Evolutionary conservation across 768 basidiomycete species (phyloP), one percentile per base, ranked within the genome.

Genomic region (Podaxis rugospora): DNA sequence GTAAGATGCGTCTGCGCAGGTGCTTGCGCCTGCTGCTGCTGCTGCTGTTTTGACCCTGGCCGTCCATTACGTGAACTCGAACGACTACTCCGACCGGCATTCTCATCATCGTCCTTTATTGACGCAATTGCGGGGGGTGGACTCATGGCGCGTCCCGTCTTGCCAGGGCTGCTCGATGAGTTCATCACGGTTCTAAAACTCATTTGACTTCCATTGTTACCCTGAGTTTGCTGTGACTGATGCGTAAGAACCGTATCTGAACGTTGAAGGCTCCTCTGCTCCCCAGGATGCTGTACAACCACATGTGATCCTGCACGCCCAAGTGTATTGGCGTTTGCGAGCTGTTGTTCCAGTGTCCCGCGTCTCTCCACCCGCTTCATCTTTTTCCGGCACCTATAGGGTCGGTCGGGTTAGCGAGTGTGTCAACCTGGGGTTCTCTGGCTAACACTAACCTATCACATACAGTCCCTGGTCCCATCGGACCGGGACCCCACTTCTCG

Each of bases 401-500:
- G 42, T 23, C 55, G 2, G 23, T 23, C 23, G 23, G 23, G 6
- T 42, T 35, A 25, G 55, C 40, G 3, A 32, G 10, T 11, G 47
- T 23, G 7, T 23, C 21, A 13, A 11, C 47, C 21, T 27, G 21
- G 21, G 18, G 23, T 23, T 25, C 13, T 21, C 25, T 13, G 40
- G 32, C 52, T 32, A 1, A 2, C 28, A 74, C 81, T 64, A 67
- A 86, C 82, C 90, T 76, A 76, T 92, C 90, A 67, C 90, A 92
- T 0, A 92, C 90, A 0, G 90, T 92, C 21, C 90, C 90, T 54
- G 90, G 90, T 0, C 90, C 90, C 72, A 87, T 82, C 51, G 90
- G 90, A 3, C 90, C 90, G 23, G 90, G 90, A 1, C 90, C 90
- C 90, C 90, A 92, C 71, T 92, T 92, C 68, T 92, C 90, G 55